Evolutionary conservation across 2,329 filamentous ascomycete genomes (phyloP), one percentile per base, ranked within the genome.

Genomic region (Phyllosticta paracitricarpa): DNA sequence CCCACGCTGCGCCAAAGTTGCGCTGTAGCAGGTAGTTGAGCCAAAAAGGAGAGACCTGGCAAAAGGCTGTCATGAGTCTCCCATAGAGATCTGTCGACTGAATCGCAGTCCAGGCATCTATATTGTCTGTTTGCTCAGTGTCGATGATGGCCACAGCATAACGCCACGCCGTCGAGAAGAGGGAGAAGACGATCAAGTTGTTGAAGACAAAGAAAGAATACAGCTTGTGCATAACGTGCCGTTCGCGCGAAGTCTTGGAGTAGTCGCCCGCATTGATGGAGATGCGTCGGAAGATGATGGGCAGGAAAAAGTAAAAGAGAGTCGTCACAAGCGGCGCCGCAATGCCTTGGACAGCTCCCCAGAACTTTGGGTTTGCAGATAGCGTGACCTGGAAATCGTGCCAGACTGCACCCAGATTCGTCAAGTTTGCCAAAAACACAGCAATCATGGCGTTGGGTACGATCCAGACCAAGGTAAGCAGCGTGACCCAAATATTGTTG

Each of bases 201-300:
- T 99, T 99, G 80, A 99, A 91, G 58, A 97, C 84, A 75, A 99
- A 99, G 78, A 99, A 99, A 19, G 89, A 83, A 75, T 95, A 99
- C 2, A 99, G 82, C 74, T 96, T 95, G 64, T 85, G 86, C 63
- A 94, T 82, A 58, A 99, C 94, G 73, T 97, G 93, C 30, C 91
- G 83, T 72, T 99, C 94, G 60, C 94, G 85, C 26, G 90, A 89
- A 0, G 90, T 96, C 76, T 97, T 99, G 56, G 91, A 96, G 65
- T 89, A 82, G 71, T 97, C 93, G 65, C 94, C 94, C 4, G 89
- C 89, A 66, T 84, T 84, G 63, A 91, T 87, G 5, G 91, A 88
- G 48, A 99, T 80, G 24, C 89, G 87, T 61, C 94, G 89, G 79
- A 99, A 97, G 68, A 96, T 88, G 68, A 91, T 89, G 6, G 94